These are phyloP conservation scores for Dioszegia hungarica DNA, from an alignment of 768 basidiomycete species.

Conservation along the genomic window DNA sequence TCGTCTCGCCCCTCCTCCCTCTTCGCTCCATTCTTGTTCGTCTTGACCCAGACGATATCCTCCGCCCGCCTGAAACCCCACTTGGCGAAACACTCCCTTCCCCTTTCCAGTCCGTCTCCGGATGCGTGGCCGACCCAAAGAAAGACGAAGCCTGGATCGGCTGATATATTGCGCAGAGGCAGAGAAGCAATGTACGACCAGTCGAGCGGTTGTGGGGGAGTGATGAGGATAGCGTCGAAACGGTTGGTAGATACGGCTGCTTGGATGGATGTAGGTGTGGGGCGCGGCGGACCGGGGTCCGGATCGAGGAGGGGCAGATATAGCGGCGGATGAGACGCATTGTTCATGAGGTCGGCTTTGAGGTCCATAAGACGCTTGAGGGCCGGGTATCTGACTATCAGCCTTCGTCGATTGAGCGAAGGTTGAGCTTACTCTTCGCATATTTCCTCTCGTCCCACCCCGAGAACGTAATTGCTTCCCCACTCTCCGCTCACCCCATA, in stretches of 20 bases:
- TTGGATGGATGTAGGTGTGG: not conserved
- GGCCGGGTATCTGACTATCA: slow-evolving; percentile 76
- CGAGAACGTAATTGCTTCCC: slow-evolving; percentile 89
- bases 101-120: slow-evolving; percentile 84
- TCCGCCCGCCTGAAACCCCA: slow-evolving; percentile 89
- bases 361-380: slow-evolving; percentile 75
- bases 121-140: slow-evolving; percentile 95
- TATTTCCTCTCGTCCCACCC: slow-evolving; percentile 77
- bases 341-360: slow-evolving; percentile 72
- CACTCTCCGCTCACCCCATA: slow-evolving; percentile 89
- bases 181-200: slow-evolving; percentile 80
- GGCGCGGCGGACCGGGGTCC: not conserved
- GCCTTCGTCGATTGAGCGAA: not conserved
- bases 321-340: slow-evolving; percentile 65
- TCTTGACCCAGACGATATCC: slow-evolving; percentile 98
- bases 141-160: slow-evolving; percentile 89
- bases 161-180: slow-evolving; percentile 73
- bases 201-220: slow-evolving; percentile 56
- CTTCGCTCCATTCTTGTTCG: slow-evolving; percentile 54
- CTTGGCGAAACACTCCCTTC: slow-evolving; percentile 79
- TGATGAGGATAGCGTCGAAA: slow-evolving; percentile 87
- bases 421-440: slow-evolving; percentile 75
- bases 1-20: slow-evolving; percentile 1
- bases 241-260: slow-evolving; percentile 54
- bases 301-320: slow-evolving; percentile 52